phyloP scores from a whole-genome alignment of 129 eudicot species.

The Flaveria trinervia region DNA sequence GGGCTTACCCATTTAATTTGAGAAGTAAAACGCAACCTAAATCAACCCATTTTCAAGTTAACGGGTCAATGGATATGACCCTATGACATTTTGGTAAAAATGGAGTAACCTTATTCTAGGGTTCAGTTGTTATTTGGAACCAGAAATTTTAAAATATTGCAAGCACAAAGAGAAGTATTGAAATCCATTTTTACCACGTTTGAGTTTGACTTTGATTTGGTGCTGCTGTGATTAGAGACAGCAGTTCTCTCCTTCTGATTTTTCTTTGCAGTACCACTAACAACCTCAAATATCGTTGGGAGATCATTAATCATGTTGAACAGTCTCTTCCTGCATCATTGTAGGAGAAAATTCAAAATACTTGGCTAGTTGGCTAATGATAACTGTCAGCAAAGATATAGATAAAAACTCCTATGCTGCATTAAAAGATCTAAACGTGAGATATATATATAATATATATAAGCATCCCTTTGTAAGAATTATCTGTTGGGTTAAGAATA shows the following conservation, averaged over 20 bases:
- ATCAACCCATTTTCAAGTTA: background rate
- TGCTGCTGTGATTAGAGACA: slow-evolving; percentile 29
- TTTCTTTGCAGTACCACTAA: slow-evolving; percentile 12
- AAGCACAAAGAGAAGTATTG: background rate
- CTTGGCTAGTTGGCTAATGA: background rate
- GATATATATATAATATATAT: background rate
- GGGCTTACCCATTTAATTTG: background rate
- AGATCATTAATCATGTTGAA: slow-evolving; percentile 8
- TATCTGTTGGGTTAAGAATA: background rate
- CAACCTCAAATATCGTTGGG: slow-evolving; percentile 16
- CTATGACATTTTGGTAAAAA: background rate
- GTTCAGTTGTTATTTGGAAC: background rate
- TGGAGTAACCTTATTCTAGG: slow-evolving; percentile 16
- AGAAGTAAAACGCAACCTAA: background rate
- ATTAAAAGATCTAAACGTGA: background rate
- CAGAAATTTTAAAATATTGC: background rate
- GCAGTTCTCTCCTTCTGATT: slow-evolving; percentile 8
- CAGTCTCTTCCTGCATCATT: background rate
- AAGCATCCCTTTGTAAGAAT: background rate
- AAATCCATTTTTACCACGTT: background rate
- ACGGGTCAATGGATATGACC: slow-evolving; percentile 1
- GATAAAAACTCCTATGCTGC: background rate
- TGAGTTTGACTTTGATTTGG: slow-evolving; percentile 44
- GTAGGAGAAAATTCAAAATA: background rate
- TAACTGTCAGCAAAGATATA: background rate